Evolutionary conservation across 768 basidiomycete genomes (phyloP), one percentile per base, ranked within the genome.

Genomic region (Cyathus striatus): DNA sequence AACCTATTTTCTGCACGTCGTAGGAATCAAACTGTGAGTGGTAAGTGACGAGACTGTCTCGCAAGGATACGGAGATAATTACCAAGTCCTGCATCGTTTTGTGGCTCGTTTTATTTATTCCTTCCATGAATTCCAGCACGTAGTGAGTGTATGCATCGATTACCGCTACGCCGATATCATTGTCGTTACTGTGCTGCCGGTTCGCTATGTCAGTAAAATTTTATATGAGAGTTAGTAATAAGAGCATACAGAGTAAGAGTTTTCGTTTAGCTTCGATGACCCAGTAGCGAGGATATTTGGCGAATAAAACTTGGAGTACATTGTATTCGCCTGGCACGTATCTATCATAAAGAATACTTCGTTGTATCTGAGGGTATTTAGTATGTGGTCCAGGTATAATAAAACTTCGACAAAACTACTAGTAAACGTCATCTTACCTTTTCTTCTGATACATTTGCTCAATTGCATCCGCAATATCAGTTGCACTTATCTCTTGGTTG

Each of bases 361-460:
- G 62, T 97, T 94, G 68, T 97, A 99, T 42, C 84, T 86, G 52
- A 3, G 37, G 22, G 12, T 33, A 23, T 21, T 2, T 30, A 30
- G 13, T n/a, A n/a, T n/a, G n/a, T n/a, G n/a, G n/a, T n/a, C n/a
- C n/a, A n/a, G n/a, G n/a, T n/a, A n/a, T n/a, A n/a, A n/a, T n/a
- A 12, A 13, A 36, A 36, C 13, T 13, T 13, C 35, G n/a, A n/a
- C n/a, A n/a, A n/a, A n/a, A n/a, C n/a, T n/a, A n/a, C n/a, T 12
- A 36, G n/a, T n/a, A n/a, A n/a, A n/a, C n/a, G n/a, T n/a, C n/a
- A n/a, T n/a, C n/a, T n/a, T 45, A 88, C 93, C 94, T 70, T 59
- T 86, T 86, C 74, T 97, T 97, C 61, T 94, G 88, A 72, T 86
- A 93, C 95, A 99, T 99, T 64, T 97, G 94, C 61, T 92, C 92